Conservation (phyloP, 2,329 filamentous ascomycete species). For the Ceratocystis lukuohia region DNA sequence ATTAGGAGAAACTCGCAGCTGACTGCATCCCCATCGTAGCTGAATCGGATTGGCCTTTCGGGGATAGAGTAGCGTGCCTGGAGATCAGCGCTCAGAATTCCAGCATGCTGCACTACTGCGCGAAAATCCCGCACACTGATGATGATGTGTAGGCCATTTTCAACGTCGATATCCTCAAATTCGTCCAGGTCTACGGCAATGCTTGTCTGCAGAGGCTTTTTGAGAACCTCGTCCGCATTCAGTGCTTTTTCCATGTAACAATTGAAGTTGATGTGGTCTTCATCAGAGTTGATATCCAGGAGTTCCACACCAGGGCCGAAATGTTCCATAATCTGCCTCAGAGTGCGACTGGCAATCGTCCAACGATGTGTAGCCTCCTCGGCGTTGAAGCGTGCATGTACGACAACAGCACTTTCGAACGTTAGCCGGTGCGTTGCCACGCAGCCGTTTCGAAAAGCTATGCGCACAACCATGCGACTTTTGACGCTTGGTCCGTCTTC, state of each 20-base stretch:
- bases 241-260: slow-evolving; percentile 71
- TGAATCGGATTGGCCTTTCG: slow-evolving; percentile 57
- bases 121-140: slow-evolving; percentile 76
- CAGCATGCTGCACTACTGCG: slow-evolving; percentile 63
- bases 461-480: slow-evolving; percentile 61
- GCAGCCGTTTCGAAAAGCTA: slow-evolving; percentile 61
- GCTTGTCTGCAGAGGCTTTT: slow-evolving; percentile 68
- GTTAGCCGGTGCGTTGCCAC: slow-evolving; percentile 65
- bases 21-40: slow-evolving; percentile 55
- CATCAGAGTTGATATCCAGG: slow-evolving; percentile 62
- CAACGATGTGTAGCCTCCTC: slow-evolving; percentile 54
- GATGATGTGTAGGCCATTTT: slow-evolving; percentile 63
- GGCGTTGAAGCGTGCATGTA: slow-evolving; percentile 62
- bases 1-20: slow-evolving; percentile 68
- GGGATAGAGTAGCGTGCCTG: slow-evolving; percentile 58
- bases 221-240: slow-evolving; percentile 56
- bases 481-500: slow-evolving; percentile 57
- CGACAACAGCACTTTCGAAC: slow-evolving; percentile 59
- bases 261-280: slow-evolving; percentile 61
- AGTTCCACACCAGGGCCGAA: slow-evolving; percentile 71
- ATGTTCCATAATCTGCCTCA: slow-evolving; percentile 66
- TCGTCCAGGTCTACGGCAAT: slow-evolving; percentile 64
- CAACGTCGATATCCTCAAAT: slow-evolving; percentile 60
- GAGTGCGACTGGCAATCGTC: slow-evolving; percentile 55
- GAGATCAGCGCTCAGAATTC: slow-evolving; percentile 52